Base-by-base conservation (phyloP, 148 eudicot species). In the Polygonum maritimum region DNA sequence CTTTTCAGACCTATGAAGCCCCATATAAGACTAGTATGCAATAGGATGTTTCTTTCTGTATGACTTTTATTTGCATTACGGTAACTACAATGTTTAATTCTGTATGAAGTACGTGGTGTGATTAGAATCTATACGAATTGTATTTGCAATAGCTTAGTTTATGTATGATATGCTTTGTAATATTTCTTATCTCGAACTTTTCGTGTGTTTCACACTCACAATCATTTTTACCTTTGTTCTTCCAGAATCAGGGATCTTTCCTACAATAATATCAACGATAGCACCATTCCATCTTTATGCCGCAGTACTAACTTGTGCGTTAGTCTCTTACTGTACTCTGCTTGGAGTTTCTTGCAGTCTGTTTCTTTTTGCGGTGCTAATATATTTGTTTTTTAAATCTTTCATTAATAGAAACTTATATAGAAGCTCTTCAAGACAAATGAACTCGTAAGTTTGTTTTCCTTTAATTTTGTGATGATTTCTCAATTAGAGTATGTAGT, bases 231-330 rank as follows among this genome's bases (percentile, higher is more conserved):
- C 38, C 44, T 67, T 16, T 36, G 45, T 67, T 10, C 71, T 72
- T 79, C 44, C 91, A 90, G 94, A 57, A 48, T 40, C 63, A 81
- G 76, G 38, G 91, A 88, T 80, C 88, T 90, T 76, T 90, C 94
- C 10, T 90, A 88, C 84, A 88, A 90, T 71, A 86, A 82, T 38
- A 83, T 90, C 69, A 72, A 49, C 19, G 76, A 54, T 74, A 70
- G 60, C 71, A 75, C 83, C 33, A 84, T 45, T 44, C 77, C 85
- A 38, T 4, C 84, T 69, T 47, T 75, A 72, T 87, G 90, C 82
- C 75, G 31, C 65, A 79, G 6, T 40, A 84, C 76, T 8, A 77
- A 76, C 63, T 54, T 87, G 92, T 89, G 73, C 79, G 90, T 65
- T 26, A 38, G n/a, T 21, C 40, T 19, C 15, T 52, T 7, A 72